Evolutionary conservation across 345 rosid genomes (phyloP), one percentile per base, ranked within the genome.

Genomic region (Aquilaria malaccensis): DNA sequence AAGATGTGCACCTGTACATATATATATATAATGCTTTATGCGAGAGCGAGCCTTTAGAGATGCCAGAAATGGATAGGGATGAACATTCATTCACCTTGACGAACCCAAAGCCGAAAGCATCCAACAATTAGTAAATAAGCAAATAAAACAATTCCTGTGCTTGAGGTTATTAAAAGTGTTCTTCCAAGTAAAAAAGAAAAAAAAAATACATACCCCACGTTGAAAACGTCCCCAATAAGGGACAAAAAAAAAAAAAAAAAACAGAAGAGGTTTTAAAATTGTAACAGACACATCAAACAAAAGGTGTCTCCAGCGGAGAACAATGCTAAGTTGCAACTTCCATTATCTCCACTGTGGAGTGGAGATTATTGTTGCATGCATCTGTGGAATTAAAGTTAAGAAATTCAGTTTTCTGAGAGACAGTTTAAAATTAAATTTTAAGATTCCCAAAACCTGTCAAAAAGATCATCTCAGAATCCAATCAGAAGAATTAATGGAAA

Each of bases 51-150:
- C 33, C 55, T 61, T 75, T 69, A 41, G 22, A 72, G 75, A 81
- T 81, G 83, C 81, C 69, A 64, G 60, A 73, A 74, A 72, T 58
- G 82, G 87, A 77, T 81, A 65, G 71, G 76, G 72, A 83, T 74
- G 80, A 75, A 71, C 54, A 74, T 70, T 67, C 61, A 58, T 50
- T 29, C 58, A 46, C 22, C 7, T 72, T 70, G 83, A 76, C 73
- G 66, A 30, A 54, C 78, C 33, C 81, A 72, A 78, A 71, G 78
- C 66, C 13, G 41, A 45, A 59, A 54, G 2, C 33, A 10, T 54
- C 10, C 4, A 37, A 3, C 43, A 37, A 37, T 37, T 55, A 49
- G 7, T 7, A 50, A n/a, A 59, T 15, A 50, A 3, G 2, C 49
- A 61, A 55, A 31, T 48, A 45, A 10, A 12, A 55, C 33, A 2